Evolutionary conservation across 1,284 basidiomycete species (phyloP), one percentile per base, ranked within the genome.

Genomic region (Naganishia albida): DNA sequence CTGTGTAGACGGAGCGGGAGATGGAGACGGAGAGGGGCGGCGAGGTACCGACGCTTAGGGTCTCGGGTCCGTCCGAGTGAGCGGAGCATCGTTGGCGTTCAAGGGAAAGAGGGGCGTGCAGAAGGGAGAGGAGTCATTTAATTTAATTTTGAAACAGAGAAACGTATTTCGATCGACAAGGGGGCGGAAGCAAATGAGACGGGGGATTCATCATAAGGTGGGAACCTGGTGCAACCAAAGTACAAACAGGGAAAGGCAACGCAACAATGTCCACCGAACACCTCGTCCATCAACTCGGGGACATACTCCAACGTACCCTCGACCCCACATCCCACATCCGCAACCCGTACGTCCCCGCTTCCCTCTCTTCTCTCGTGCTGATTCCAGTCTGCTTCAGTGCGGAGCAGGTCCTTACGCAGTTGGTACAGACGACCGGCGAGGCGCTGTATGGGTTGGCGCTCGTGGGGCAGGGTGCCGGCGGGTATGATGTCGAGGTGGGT

Each of bases 401-500:
- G 23, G 63, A 64, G 39, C 40, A 30, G 23, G 25, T 34, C 30
- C 57, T 8, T 25, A 56, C 1, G 10, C 7, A 4, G 38, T 23
- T 59, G 6, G 34, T 18, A 1, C 34, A 57, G 20, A 16, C 2
- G n/a, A 51, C 23, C 3, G 49, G 38, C 13, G 60, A 62, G 20
- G 34, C 56, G 10, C 16, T 60, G n/a, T 53, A 60, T 16, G 64
- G 39, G 3, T 40, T 65, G 7, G 55, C 64, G 26, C 46, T 65
- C 40, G 52, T 65, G 7, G 64, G 56, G 8, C 64, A 65, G 39
- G 64, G 64, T 10, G 64, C 54, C 3, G 64, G 53, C 1, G 64
- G 30, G 1, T 65, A 65, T 20, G 15, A 48, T 2, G 43, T 60
- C 20, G 64, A 64, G 26, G 63, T 64, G n/a, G 12, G 63, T 40